Evolutionary conservation across 768 basidiomycete species (phyloP).

Genomic region (Mrakia frigida): DNA sequence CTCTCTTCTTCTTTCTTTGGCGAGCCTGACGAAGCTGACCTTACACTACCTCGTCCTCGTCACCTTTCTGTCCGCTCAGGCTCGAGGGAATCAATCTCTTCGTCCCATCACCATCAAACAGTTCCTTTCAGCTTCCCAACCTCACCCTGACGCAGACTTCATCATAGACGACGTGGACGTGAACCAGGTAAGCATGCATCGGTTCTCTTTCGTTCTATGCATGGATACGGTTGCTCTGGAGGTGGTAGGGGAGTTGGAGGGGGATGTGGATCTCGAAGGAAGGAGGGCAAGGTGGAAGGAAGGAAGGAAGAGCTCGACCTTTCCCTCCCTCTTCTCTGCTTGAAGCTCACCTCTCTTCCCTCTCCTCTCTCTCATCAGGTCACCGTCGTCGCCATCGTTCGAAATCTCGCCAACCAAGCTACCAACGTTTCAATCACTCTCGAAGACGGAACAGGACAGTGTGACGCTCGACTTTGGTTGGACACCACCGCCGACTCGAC

Average conservation of each 20-base stretch:
- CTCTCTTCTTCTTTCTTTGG: background rate
- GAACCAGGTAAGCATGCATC: constrained; percentile 59
- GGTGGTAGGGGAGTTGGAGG: background rate
- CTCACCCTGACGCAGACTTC: constrained; percentile 85
- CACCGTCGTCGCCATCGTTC: constrained; percentile 67
- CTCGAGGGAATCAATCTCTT: constrained; percentile 45
- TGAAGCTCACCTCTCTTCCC: constrained; percentile 3
- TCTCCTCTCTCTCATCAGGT: constrained; percentile 50
- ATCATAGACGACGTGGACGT: constrained; percentile 71
- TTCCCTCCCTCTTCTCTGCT: background rate
- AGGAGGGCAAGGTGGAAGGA: background rate
- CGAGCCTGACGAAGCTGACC: background rate
- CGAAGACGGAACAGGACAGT: constrained; percentile 77
- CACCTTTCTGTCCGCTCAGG: background rate
- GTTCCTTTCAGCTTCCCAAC: constrained; percentile 67
- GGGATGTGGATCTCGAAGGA: too few relatives aligned
- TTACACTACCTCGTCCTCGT: background rate
- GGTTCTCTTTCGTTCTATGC: background rate
- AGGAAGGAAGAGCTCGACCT: background rate
- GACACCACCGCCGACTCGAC: constrained; percentile 33
- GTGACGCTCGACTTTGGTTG: constrained; percentile 60
- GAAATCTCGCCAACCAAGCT: constrained; percentile 60
- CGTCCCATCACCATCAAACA: constrained; percentile 76
- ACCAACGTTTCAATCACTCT: constrained; percentile 76
- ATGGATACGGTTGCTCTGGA: background rate